These are phyloP conservation scores for Halenospora varia DNA, from an alignment of 495 filamentous ascomycete genomes.

Conservation along the genomic window DNA sequence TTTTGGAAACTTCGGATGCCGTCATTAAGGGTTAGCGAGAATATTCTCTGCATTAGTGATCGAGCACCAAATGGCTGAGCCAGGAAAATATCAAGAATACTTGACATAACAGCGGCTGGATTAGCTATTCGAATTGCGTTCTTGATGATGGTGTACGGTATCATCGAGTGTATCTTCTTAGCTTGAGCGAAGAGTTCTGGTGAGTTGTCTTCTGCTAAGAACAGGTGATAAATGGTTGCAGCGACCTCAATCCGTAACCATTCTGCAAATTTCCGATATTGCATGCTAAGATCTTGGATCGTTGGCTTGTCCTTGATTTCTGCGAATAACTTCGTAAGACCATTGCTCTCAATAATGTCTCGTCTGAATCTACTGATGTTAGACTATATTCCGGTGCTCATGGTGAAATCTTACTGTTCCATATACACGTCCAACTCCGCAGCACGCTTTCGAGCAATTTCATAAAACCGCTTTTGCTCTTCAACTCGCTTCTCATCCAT, in stretches of 20 bases:
- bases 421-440: slow-evolving; percentile 95
- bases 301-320: slow-evolving; percentile 86
- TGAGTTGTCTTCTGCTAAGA: slow-evolving; percentile 96
- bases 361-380: slow-evolving; percentile 42
- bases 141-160: slow-evolving; percentile 90
- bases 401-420: slow-evolving; percentile 63
- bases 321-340: slow-evolving; percentile 85
- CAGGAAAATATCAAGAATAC: slow-evolving; percentile 88
- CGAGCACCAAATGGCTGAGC: slow-evolving; percentile 90
- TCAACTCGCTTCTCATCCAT: slow-evolving; percentile 86
- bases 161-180: slow-evolving; percentile 86
- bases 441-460: slow-evolving; percentile 86
- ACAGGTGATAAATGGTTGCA: slow-evolving; percentile 94
- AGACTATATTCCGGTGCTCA: slow-evolving; percentile 1
- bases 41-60: slow-evolving; percentile 88
- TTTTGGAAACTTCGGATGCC: slow-evolving; percentile 81
- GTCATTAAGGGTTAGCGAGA: slow-evolving; percentile 86
- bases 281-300: slow-evolving; percentile 81
- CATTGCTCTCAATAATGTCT: slow-evolving; percentile 62
- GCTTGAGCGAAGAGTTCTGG: slow-evolving; percentile 92
- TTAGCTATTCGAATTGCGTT: slow-evolving; percentile 96
- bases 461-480: slow-evolving; percentile 91
- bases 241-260: slow-evolving; percentile 98
- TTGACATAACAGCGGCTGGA: slow-evolving; percentile 90
- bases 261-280: slow-evolving; percentile 97